Base-by-base conservation (phyloP, 345 rosid genomes). In the Citrus sinensis region DNA sequence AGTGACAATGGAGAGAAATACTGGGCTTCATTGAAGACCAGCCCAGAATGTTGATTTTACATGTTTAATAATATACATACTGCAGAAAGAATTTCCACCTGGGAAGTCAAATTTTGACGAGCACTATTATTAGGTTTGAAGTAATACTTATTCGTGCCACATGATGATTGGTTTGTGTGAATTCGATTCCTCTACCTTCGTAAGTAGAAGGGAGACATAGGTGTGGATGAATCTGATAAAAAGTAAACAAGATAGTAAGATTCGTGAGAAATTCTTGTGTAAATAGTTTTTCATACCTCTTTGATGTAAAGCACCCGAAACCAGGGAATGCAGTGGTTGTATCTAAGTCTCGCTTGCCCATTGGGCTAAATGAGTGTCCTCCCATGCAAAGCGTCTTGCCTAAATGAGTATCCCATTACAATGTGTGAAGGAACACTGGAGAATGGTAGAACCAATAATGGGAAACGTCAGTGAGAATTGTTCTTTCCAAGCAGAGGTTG, bases 1-100 rank as follows among this genome's bases (percentile, higher is more conserved):
- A 83, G 78, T 75, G 82, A 70, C 69, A 66, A 76, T 64, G 91
- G 87, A 82, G 89, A 77, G 71, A 90, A 88, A 70, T 76, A 78
- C 79, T 92, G 97, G 98, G 85, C 89, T 80, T 83, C 86, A 62
- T 91, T 85, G 87, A 89, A 77, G 80, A 84, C 90, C 82, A 91
- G 88, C 70, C 93, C 92, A 35, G 91, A 79, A 84, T 19, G 40
- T 66, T 62, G 81, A 64, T 75, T 60, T 78, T 58, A 34, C 11
- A 14, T 16, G 37, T 8, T 39, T 22, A 37, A 78, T 25, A 58
- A 35, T 51, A 34, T 46, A 14, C 11, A 46, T 13, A 46, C 51
- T 11, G 51, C 51, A 46, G 60, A 19, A 73, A 30, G 67, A 46
- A 67, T 27, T 16, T 20, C 29, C 24, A 32, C 30, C 75, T 68